Evolutionary conservation across 2,329 filamentous ascomycete genomes (phyloP), one percentile per base, ranked within the genome.

Genomic region (Pestalotiopsis sp.): DNA sequence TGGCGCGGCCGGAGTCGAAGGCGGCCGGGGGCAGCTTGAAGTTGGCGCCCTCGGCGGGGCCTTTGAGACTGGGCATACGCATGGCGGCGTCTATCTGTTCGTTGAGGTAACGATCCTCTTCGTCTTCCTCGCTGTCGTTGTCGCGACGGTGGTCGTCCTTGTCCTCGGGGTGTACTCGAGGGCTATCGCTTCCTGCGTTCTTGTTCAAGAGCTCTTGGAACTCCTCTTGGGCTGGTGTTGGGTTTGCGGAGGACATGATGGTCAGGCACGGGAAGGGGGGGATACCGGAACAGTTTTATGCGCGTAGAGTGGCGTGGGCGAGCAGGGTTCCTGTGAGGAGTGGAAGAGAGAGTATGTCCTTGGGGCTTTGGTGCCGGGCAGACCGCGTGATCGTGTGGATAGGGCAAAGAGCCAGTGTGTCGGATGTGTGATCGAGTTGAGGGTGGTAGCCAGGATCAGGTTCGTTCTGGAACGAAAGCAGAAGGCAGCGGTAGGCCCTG

Each of bases 1-100:
- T 95, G 73, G 92, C 90, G 72, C 89, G 87, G 68, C 91, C 90
- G 66, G 84, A 89, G 78, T 93, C 89, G 75, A 91, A 91, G 68
- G 84, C 86, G 13, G 83, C 83, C 11, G 88, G 89, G 14, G 89
- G 89, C 70, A 92, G 87, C 76, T 86, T 87, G 75, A 93, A 80
- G 68, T 84, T 84, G 80, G 78, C 85, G 70, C 71, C 76, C 71
- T 75, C 82, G 74, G 75, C 78, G 78, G 77, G 84, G 72, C 77
- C 74, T 70, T 70, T 81, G 66, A 87, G 81, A 69, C 86, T 84
- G 66, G 90, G 87, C 79, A 90, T 90, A 75, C 90, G 85, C 89
- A 92, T 91, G 75, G 86, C 87, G 73, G 86, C 86, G 78, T 91
- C 86, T 78, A 91, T 88, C 75, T 88, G 84, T 57, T 80, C 72